A percentile compares a stretch with the other conserved stretches of the same genome.
phyloP scores from a whole-genome alignment of 306 rosid species.

The Hippophae gyantsensis region DNA sequence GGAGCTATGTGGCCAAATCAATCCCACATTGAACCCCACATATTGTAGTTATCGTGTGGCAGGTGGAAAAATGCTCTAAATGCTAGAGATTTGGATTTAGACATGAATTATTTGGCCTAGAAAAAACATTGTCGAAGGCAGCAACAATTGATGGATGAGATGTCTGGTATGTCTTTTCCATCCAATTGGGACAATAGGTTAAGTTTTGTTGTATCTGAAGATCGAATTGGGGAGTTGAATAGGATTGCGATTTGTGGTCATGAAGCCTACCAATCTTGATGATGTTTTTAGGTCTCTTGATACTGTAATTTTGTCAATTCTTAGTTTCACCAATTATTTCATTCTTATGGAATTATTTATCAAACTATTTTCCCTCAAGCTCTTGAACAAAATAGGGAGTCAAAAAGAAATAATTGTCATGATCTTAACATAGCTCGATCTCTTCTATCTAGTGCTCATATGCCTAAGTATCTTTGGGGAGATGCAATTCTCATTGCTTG shows the following conservation, averaged over 20 bases:
- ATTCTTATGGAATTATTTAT: too few species aligned
- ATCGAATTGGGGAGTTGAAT: slow-evolving; percentile 34
- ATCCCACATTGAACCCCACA: slow-evolving; percentile 35
- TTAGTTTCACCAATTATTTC: slow-evolving; percentile 32
- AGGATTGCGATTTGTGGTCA: slow-evolving; percentile 15
- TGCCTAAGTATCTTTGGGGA: too few species aligned
- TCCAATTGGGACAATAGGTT: too few species aligned
- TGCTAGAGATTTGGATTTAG: slow-evolving; percentile 49
- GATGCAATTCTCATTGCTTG: too few species aligned
- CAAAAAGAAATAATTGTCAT: too few species aligned
- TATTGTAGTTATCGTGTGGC: slow-evolving; percentile 50
- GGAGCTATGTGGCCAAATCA: slow-evolving; percentile 52
- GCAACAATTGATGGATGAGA: slow-evolving; percentile 43
- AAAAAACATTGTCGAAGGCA: slow-evolving; percentile 44
- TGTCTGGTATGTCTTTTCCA: slow-evolving; percentile 17
- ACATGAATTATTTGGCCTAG: slow-evolving; percentile 10
- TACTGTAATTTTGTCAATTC: slow-evolving; percentile 40
- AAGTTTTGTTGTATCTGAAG: slow-evolving; percentile 12
- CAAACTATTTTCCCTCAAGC: too few species aligned
- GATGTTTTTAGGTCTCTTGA: slow-evolving; percentile 42
- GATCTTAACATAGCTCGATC: too few species aligned
- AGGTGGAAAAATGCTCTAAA: slow-evolving; percentile 39
- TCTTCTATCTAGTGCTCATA: too few species aligned
- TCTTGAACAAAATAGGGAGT: too few species aligned
- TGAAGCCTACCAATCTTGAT: slow-evolving; percentile 54